Evolutionary conservation across 176 grass and related monocot species (phyloP), one percentile per base, ranked within the genome.

Genomic region (Musa troglodytarum): DNA sequence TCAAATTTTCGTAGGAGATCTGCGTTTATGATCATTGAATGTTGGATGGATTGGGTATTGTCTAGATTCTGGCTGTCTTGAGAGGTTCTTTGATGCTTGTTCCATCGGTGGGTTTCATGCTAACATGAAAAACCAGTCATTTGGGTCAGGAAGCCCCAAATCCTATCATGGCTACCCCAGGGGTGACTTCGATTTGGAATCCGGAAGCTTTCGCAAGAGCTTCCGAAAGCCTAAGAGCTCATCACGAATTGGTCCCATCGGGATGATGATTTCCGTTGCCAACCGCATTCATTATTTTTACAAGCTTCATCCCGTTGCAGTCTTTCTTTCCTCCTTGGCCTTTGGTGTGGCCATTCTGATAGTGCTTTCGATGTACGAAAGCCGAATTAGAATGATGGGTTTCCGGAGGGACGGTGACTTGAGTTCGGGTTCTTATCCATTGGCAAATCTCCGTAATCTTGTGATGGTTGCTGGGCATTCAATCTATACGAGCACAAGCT

Each of bases 391-490:
- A 43, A 76, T 76, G 72, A 87, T 84, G 88, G 76, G 76, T 24
- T 87, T 79, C 70, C 75, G 73, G 69, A 28, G 74, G 69, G 28
- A 51, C 49, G 70, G 74, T 49, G 51, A 59, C 2, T 19, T 74
- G 65, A 63, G 80, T 68, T 83, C 75, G 1, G 19, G n/a, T 74
- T 77, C 64, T 43, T 87, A 97, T 69, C 90, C 90, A 0, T 85
- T 93, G 11, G 74, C 86, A 3, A 79, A 58, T 65, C 77, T 97
- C 17, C 84, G 65, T 4, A 90, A 88, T 53, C 90, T 99, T 16
- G 88, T 92, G 17, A 99, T 94, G 90, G 95, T 99, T 22, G 90
- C 90, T 1, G 95, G 95, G 15, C 95, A 98, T 52, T 94, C 95
- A 10, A 83, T 94, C 19, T 98, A 98, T 69, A 94, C 88, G 2